Conservation (phyloP, 176 grass and related monocot genomes). For the Cenchrus fungigraminus region DNA sequence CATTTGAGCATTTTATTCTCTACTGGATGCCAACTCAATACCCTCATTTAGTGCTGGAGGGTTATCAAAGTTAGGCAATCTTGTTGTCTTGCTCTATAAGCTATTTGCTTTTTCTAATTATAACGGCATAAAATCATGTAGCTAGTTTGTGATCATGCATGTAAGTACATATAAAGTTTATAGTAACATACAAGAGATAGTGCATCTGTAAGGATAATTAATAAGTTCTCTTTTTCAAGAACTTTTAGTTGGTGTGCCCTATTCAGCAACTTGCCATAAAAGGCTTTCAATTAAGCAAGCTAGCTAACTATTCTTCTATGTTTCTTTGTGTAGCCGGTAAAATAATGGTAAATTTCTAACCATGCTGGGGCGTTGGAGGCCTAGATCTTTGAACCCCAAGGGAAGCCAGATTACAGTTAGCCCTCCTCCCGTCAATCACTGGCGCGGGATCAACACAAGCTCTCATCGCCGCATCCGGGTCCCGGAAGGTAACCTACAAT, state of each 20-base stretch:
- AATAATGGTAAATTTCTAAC: slow-evolving; percentile 48
- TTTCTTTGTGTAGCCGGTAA: slow-evolving; percentile 30
- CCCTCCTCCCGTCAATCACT: slow-evolving; percentile 93
- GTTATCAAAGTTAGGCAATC: slow-evolving; percentile 17
- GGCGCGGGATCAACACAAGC: slow-evolving; percentile 93
- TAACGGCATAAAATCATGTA: slow-evolving; percentile 53
- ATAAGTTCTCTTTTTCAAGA: slow-evolving; percentile 33
- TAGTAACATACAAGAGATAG: slow-evolving; percentile 19
- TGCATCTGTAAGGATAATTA: slow-evolving; percentile 33
- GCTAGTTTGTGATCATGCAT: slow-evolving; percentile 38
- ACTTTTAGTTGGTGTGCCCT: slow-evolving; percentile 10
- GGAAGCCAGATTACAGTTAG: slow-evolving; percentile 98
- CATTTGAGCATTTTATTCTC: slow-evolving; percentile 34
- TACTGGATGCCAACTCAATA: slow-evolving; percentile 28
- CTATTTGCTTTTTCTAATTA: not conserved
- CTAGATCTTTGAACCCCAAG: slow-evolving; percentile 93
- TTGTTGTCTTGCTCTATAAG: slow-evolving; percentile 1
- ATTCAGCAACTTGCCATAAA: slow-evolving; percentile 29
- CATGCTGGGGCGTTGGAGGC: slow-evolving; percentile 77
- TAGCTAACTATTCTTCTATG: slow-evolving; percentile 31
- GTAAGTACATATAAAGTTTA: slow-evolving; percentile 10
- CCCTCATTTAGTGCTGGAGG: slow-evolving; percentile 22
- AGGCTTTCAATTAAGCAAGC: slow-evolving; percentile 27
- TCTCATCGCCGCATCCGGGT: slow-evolving; percentile 83
- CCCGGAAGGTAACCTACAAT: slow-evolving; percentile 91